These are phyloP conservation scores for Ophiostoma australiae DNA, from an alignment of 2,329 filamentous ascomycete species.

Conservation along the genomic window DNA sequence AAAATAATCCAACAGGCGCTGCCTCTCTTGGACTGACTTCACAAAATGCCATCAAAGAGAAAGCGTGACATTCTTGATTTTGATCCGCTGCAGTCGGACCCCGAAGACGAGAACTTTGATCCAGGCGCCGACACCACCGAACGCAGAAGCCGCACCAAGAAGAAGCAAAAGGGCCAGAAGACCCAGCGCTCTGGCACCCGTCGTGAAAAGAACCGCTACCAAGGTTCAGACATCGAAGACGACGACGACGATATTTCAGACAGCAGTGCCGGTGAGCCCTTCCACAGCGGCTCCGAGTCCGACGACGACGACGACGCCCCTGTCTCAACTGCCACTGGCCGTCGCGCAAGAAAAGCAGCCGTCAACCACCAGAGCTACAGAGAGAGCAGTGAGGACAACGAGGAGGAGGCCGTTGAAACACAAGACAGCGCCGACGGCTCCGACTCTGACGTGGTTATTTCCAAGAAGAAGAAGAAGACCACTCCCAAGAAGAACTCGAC, in stretches of 20 bases:
- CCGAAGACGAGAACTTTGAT: slow-evolving; percentile 62
- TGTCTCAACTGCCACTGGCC: slow-evolving; percentile 38
- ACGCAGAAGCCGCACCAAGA: slow-evolving; percentile 39
- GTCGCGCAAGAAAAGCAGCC: slow-evolving; percentile 44
- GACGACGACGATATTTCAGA: slow-evolving; percentile 55
- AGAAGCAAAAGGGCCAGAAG: slow-evolving; percentile 36
- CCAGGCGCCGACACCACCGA: slow-evolving; percentile 42
- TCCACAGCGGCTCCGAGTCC: slow-evolving; percentile 39
- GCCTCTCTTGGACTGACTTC: slow-evolving; percentile 1
- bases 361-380: slow-evolving; percentile 44
- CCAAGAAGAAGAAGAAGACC: slow-evolving; percentile 37
- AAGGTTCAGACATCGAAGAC: slow-evolving; percentile 59
- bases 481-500: slow-evolving; percentile 3
- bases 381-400: slow-evolving; percentile 38
- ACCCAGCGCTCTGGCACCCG: slow-evolving; percentile 24
- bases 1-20: background rate
- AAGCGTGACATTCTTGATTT: slow-evolving; percentile 56
- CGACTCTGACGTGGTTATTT: slow-evolving; percentile 39
- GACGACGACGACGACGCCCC: slow-evolving; percentile 35
- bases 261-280: slow-evolving; percentile 49
- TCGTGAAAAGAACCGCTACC: slow-evolving; percentile 42
- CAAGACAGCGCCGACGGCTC: slow-evolving; percentile 34
- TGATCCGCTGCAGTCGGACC: slow-evolving; percentile 62
- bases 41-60: slow-evolving; percentile 47
- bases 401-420: slow-evolving; percentile 31